Evolutionary conservation across 2,329 filamentous ascomycete species (phyloP).

Genomic region (Penicillium sp.): DNA sequence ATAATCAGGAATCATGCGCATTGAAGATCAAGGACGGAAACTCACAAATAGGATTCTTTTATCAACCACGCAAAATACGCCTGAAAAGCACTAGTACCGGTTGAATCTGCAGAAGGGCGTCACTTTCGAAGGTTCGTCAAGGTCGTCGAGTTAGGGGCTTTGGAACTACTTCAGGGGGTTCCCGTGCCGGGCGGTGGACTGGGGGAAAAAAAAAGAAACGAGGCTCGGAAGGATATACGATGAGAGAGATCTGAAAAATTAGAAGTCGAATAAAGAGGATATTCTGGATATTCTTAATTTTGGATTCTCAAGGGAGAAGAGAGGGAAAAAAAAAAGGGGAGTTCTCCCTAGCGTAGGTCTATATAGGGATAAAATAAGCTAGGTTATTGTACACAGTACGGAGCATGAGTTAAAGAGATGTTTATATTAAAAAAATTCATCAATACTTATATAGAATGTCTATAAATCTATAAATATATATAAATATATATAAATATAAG

Average conservation of each 20-base stretch:
- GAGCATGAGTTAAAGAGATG: neutral
- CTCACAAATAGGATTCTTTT: neutral
- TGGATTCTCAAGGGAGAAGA: neutral
- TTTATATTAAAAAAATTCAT: neutral
- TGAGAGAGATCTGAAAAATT: neutral
- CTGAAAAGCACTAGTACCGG: neutral
- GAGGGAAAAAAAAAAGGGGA: neutral
- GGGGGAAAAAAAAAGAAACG: neutral
- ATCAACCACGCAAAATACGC: neutral
- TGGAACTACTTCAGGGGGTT: conserved; percentile 17
- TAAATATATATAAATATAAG: neutral
- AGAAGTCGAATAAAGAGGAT: neutral
- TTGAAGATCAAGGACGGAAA: neutral
- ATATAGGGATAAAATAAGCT: neutral
- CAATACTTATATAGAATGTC: neutral
- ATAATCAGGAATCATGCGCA: conserved; percentile 2
- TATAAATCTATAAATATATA: neutral
- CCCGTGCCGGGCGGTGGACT: conserved; percentile 18
- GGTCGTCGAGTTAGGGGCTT: neutral
- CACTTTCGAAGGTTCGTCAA: neutral
- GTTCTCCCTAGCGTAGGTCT: neutral
- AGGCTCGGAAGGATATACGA: neutral
- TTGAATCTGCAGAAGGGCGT: neutral
- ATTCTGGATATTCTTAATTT: neutral
- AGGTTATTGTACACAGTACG: neutral